phyloP scores from a whole-genome alignment of 768 basidiomycete species.

The Leucocoprinus birnbaumii region DNA sequence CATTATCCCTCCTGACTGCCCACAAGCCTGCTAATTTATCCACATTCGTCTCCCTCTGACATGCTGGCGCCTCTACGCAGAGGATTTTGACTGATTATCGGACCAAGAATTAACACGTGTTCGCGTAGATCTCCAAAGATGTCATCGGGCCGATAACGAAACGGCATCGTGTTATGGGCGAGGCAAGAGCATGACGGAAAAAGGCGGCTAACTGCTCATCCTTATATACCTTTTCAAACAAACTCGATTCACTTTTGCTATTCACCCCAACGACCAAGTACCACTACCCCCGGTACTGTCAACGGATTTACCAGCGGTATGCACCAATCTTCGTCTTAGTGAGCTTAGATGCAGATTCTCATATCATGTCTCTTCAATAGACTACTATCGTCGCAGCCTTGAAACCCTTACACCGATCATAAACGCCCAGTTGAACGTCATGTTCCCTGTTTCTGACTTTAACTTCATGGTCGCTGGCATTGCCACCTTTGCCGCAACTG shows the following conservation, averaged over 20 bases:
- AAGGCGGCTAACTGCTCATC: neutral
- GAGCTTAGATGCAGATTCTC: neutral
- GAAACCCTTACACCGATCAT: neutral
- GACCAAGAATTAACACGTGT: slow-evolving; percentile 10
- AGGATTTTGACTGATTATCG: slow-evolving; percentile 4
- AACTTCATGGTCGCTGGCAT: slow-evolving; percentile 55
- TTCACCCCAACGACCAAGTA: neutral
- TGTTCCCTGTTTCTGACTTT: slow-evolving; percentile 51
- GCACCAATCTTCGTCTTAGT: neutral
- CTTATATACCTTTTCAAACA: neutral
- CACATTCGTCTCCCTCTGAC: neutral
- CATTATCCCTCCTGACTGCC: too few relatives aligned
- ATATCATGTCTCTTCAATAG: neutral
- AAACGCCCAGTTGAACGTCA: slow-evolving; percentile 15
- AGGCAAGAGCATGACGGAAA: slow-evolving; percentile 9
- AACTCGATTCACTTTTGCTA: neutral
- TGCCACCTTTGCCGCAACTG: slow-evolving; percentile 57
- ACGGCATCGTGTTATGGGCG: slow-evolving; percentile 11
- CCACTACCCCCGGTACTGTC: neutral
- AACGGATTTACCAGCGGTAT: neutral
- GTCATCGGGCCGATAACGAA: slow-evolving; percentile 7
- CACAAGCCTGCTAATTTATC: neutral
- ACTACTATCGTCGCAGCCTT: neutral
- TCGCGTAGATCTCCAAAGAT: slow-evolving; percentile 3
- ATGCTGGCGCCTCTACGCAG: neutral